These are phyloP conservation scores for Penicillium sp. DNA, from an alignment of 2,329 filamentous ascomycete genomes.

Conservation along the genomic window DNA sequence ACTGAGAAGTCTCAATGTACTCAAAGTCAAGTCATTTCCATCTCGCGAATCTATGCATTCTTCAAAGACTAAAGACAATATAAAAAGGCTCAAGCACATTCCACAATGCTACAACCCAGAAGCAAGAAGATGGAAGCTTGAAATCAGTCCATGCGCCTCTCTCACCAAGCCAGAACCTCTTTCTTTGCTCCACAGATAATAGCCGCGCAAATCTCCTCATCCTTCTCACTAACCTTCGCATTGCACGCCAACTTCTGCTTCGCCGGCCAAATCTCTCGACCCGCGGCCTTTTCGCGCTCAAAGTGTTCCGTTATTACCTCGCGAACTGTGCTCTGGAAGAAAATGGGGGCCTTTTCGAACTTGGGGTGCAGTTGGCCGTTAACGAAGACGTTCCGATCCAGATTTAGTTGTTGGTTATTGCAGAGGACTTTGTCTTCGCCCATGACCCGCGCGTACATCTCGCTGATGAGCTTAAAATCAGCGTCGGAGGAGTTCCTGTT, in stretches of 20 bases:
- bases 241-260: constrained; percentile 31
- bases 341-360: constrained; percentile 61
- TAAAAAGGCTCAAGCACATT: background rate
- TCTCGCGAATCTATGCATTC: background rate
- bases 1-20: too few species aligned
- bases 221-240: constrained; percentile 23
- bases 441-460: constrained; percentile 66
- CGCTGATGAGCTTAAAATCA: constrained; percentile 58
- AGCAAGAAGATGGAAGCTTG: background rate
- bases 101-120: background rate
- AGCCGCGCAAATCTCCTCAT: constrained; percentile 27
- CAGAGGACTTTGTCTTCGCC: constrained; percentile 66
- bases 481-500: constrained; percentile 62
- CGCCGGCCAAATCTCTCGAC: constrained; percentile 56
- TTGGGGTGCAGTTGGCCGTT: constrained; percentile 65
- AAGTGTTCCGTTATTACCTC: constrained; percentile 52
- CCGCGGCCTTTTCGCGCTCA: constrained; percentile 48
- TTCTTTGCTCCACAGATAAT: constrained; percentile 26
- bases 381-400: constrained; percentile 62
- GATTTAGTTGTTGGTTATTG: constrained; percentile 60
- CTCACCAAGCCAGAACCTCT: constrained; percentile 28
- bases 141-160: background rate
- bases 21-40: background rate
- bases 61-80: background rate
- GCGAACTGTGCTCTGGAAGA: constrained; percentile 57